These are phyloP conservation scores for Marchantia paleacea DNA, from an alignment of 225 moss, liverwort and hornwort species.

Conservation along the genomic window DNA sequence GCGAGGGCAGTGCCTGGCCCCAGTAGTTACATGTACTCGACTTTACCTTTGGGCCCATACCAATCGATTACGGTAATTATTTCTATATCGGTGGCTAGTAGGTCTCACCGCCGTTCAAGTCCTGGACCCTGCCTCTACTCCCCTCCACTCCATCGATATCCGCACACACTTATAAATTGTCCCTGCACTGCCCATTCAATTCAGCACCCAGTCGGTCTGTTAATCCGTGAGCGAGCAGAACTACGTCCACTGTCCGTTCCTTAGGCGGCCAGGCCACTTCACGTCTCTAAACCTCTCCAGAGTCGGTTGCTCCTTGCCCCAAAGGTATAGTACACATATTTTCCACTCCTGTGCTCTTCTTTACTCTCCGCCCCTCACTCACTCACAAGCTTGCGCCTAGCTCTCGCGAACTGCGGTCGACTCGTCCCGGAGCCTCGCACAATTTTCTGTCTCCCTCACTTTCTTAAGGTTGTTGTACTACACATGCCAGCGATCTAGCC, in stretches of 20 bases:
- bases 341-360: background rate
- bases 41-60: background rate
- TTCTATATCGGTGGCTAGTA: background rate
- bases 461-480: too few relatives aligned
- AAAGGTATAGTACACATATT: background rate
- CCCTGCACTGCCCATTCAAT: background rate
- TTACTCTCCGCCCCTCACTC: background rate
- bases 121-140: background rate
- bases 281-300: background rate
- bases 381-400: too few relatives aligned
- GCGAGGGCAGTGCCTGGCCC: background rate
- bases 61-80: background rate
- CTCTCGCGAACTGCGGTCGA: too few relatives aligned
- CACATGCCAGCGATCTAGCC: too few relatives aligned
- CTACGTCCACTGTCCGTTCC: background rate
- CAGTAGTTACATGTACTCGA: background rate
- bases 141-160: constrained; percentile 8
- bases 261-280: background rate
- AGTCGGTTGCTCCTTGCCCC: background rate
- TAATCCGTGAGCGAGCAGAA: background rate
- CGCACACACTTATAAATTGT: constrained; percentile 8
- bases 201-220: constrained; percentile 3
- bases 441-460: too few relatives aligned
- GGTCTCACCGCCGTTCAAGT: constrained; percentile 6
- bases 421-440: too few relatives aligned